Base-by-base conservation (phyloP, 2,329 filamentous ascomycete genomes). In the Aspergillus niger region DNA sequence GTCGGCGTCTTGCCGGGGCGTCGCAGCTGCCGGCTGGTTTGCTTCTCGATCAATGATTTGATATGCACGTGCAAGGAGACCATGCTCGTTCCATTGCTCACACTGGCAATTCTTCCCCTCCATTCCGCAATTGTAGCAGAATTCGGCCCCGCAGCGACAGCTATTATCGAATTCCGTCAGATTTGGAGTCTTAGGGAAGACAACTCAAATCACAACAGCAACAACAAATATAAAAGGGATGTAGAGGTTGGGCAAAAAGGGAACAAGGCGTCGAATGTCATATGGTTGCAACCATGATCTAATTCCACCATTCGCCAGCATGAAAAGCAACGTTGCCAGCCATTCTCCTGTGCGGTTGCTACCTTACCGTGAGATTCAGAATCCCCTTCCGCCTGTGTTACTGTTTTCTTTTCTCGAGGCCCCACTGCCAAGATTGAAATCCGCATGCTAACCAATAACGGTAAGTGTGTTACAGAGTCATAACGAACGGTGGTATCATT, bases 281-380 rank as follows among this genome's bases (percentile, higher is more conserved):
- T 87, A 55, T 87, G 85, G 54, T 83, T 76, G 61, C 85, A 87
- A 1, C 85, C 85, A 0, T 38, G n/a, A 0, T 67, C 30, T 0
- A 85, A 70, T 69, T 86, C 83, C 0, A 88, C 76, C 11, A 87
- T 36, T 0, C 74, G 60, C 2, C 63, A 65, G 63, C 85, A 88
- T 0, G 63, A 58, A 3, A 67, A 69, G 60, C 85, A 88, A 2
- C 79, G 73, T 67, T 83, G 80, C 85, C 85, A 88, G 1, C 78
- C 76, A 3, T 82, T 70, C 3, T 74, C 60, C 0, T 63, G 58
- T 0, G 82, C 83, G 0, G 81, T 50, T 0, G 68, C 57, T 0
- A n/a, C n/a, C n/a, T n/a, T 85, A 64, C 1, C 24, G 28, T 28
- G 8, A 28, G 28, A 28, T 28, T 28, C 28, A 28, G 8, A 28